Evolutionary conservation across 1,139 yeast species (phyloP).

Genomic region (Lodderomyces oxycetoniae): DNA sequence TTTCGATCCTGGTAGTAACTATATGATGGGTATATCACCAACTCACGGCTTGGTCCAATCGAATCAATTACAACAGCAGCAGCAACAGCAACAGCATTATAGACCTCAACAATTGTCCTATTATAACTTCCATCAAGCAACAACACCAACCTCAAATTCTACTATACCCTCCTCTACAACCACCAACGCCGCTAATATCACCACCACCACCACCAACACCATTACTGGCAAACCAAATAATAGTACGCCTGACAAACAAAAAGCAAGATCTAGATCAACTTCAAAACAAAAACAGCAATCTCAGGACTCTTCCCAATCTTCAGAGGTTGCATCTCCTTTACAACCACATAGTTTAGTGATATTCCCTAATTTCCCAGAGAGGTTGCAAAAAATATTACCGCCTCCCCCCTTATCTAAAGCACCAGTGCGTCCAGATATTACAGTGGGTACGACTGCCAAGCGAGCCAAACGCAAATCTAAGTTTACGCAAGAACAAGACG

Average conservation of each 20-base stretch:
- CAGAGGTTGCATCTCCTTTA: conserved; percentile 1
- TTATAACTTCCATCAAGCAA: conserved; percentile 7
- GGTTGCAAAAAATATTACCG: conserved; percentile 26
- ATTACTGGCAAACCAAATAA: conserved; percentile 5
- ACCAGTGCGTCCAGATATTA: conserved; percentile 29
- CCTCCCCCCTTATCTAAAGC: conserved; percentile 34
- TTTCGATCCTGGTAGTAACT: not conserved
- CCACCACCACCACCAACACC: conserved; percentile 8
- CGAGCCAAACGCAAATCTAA: conserved; percentile 60
- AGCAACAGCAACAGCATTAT: conserved; percentile 1
- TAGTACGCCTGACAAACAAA: conserved; percentile 2
- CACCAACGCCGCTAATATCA: conserved; percentile 1
- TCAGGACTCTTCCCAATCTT: conserved; percentile 6
- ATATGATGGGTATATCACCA: conserved; percentile 1
- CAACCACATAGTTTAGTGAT: conserved; percentile 8
- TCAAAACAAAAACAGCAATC: conserved; percentile 8
- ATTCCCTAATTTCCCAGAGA: conserved; percentile 16
- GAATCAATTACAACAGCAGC: conserved; percentile 3
- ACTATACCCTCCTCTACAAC: conserved; percentile 3
- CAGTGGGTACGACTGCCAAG: conserved; percentile 31
- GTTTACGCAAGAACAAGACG: conserved; percentile 66
- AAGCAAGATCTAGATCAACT: conserved; percentile 2
- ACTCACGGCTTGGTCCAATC: not conserved
- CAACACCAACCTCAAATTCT: conserved; percentile 7
- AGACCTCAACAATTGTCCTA: conserved; percentile 1